A percentile compares a stretch with the other conserved stretches of the same genome.
phyloP scores from a whole-genome alignment of 1,284 basidiomycete genomes.

The Apiotrichum montevideense region DNA sequence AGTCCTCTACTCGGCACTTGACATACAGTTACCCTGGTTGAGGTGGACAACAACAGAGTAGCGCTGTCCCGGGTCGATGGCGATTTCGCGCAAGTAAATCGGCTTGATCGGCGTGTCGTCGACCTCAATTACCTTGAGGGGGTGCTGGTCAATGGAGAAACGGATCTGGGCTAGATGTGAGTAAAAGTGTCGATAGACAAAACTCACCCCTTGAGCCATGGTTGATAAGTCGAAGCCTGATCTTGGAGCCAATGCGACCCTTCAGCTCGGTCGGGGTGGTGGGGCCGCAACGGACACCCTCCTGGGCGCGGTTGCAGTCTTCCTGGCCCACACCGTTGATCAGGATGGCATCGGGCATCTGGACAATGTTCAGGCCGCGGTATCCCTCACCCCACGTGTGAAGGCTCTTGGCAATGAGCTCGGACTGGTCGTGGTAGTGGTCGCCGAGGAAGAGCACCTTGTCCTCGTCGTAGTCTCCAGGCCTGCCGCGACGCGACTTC shows the following conservation, averaged over 20 bases:
- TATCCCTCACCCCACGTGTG: not conserved
- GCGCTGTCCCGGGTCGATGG: slow-evolving; percentile 31
- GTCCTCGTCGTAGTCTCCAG: slow-evolving; percentile 28
- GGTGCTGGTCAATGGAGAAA: slow-evolving; percentile 33
- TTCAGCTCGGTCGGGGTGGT: slow-evolving; percentile 3
- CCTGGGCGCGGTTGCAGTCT: not conserved
- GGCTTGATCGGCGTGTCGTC: slow-evolving; percentile 27
- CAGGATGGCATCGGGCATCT: slow-evolving; percentile 21
- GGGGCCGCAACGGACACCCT: not conserved
- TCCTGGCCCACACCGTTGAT: slow-evolving; percentile 25
- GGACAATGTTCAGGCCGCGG: slow-evolving; percentile 1
- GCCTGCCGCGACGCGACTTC: not conserved
- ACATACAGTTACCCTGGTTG: slow-evolving; percentile 14
- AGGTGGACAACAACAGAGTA: slow-evolving; percentile 37
- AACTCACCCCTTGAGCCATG: not conserved
- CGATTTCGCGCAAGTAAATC: slow-evolving; percentile 24
- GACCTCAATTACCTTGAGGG: slow-evolving; percentile 27
- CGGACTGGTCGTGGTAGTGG: slow-evolving; percentile 25
- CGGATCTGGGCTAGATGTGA: slow-evolving; percentile 10
- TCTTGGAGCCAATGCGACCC: slow-evolving; percentile 1
- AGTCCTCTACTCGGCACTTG: too few relatives aligned
- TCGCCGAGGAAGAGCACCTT: slow-evolving; percentile 23
- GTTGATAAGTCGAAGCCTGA: slow-evolving; percentile 22
- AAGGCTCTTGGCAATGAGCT: slow-evolving; percentile 15
- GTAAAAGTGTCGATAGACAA: not conserved